A percentile compares a stretch with the other conserved stretches of the same genome.
These are phyloP conservation scores for Sclerotinia sclerotiorum DNA, from an alignment of 2,329 filamentous ascomycete species.

Conservation along the genomic window DNA sequence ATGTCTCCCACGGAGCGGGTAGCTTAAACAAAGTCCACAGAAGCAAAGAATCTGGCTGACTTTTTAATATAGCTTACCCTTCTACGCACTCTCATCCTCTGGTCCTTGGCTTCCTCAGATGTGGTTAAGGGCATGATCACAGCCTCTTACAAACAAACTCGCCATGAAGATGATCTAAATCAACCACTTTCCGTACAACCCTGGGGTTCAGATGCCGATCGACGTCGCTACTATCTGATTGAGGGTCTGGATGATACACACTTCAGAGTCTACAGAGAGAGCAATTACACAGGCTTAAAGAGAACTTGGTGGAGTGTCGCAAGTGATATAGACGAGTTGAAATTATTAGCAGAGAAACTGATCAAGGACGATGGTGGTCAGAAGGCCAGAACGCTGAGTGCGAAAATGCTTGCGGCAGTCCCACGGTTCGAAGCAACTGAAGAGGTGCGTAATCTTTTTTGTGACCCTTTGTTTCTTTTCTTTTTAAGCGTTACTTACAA, in stretches of 20 bases:
- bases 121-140: slow-evolving; percentile 77
- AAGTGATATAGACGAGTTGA: slow-evolving; percentile 84
- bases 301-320: slow-evolving; percentile 91
- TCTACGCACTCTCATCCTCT: slow-evolving; percentile 70
- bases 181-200: slow-evolving; percentile 86
- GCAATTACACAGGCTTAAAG: slow-evolving; percentile 74
- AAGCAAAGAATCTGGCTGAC: slow-evolving; percentile 2
- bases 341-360: slow-evolving; percentile 71
- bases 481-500: slow-evolving; percentile 27
- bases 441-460: slow-evolving; percentile 58
- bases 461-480: neutral
- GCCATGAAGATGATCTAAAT: slow-evolving; percentile 75
- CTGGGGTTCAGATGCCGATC: slow-evolving; percentile 87
- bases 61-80: slow-evolving; percentile 18
- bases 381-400: slow-evolving; percentile 73
- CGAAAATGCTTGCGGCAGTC: slow-evolving; percentile 75
- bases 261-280: slow-evolving; percentile 92
- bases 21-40: slow-evolving; percentile 34
- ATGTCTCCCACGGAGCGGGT: slow-evolving; percentile 83
- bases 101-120: slow-evolving; percentile 88
- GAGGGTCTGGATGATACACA: slow-evolving; percentile 92
- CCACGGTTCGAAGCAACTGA: slow-evolving; percentile 91
- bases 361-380: slow-evolving; percentile 74
- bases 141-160: slow-evolving; percentile 82
- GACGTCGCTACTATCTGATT: slow-evolving; percentile 88